Base-by-base conservation (phyloP, 1,139 yeast genomes). In the Kodamaea anthophila region DNA sequence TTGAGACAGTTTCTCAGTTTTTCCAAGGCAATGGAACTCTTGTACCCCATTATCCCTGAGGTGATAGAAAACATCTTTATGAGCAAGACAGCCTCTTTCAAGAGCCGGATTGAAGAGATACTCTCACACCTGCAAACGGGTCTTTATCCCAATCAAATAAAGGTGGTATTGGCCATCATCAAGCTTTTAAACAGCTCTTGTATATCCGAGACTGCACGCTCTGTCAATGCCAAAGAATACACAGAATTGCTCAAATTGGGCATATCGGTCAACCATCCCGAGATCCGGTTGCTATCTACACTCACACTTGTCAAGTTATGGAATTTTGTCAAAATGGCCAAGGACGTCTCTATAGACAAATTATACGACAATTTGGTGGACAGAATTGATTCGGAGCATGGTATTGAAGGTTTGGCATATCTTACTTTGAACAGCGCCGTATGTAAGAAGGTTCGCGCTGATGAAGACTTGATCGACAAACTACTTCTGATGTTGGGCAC, bases 361-460 rank as follows among this genome's bases (percentile, higher is more conserved):
- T 14, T 28, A 9, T 28, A 23, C 19, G 32, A 24, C 20, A 24
- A 21, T 13, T 16, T 29, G 18, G 24, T 24, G 16, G 25, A 29
- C 9, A n/a, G 21, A 14, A 13, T 21, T 10, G 27, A 25, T 9
- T 26, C 27, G 9, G 27, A 23, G 20, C 29, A 35, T 9, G 31
- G 41, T 1, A 43, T 69, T 15, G 78, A 72, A 47, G 70, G 71
- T 1, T 42, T 72, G 27, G 72, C 76, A 10, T 70, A 67, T 34
- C 42, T 72, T 14, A 58, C 71, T 1, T 50, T 70, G 21, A 65
- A 60, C 31, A 40, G 53, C 13, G 37, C 49, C 7, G 45, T 64
- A 3, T 58, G 60, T 32, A 44, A 49, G 9, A 27, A 31, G 11
- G 30, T 70, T 7, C 51, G 77, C 40, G 34, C 36, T 16, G 61